Evolutionary conservation across 805 yeast species (phyloP).

Genomic region (Maudiozyma saulgeensis): DNA sequence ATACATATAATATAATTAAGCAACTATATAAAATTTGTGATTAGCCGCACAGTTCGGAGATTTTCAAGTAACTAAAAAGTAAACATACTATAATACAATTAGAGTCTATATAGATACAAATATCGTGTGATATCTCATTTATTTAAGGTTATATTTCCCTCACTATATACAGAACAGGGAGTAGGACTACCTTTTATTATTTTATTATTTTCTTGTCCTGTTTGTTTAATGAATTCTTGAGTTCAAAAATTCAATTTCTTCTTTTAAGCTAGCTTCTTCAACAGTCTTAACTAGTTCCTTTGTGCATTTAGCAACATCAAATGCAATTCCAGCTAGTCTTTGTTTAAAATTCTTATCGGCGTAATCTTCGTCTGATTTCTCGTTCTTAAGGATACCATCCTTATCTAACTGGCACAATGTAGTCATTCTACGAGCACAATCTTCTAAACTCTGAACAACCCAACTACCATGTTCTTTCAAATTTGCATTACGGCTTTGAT

Average conservation of each 20-base stretch:
- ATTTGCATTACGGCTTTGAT: constrained; percentile 74
- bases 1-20: too few relatives aligned
- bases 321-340: constrained; percentile 89
- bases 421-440: constrained; percentile 78
- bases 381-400: constrained; percentile 26
- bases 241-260: constrained; percentile 75
- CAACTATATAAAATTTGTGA: too few relatives aligned
- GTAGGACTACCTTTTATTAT: background rate
- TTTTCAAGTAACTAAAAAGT: too few relatives aligned
- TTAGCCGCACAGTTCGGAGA: too few relatives aligned
- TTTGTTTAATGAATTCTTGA: constrained; percentile 36
- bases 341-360: constrained; percentile 89
- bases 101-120: background rate
- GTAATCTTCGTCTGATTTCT: constrained; percentile 43
- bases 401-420: constrained; percentile 43
- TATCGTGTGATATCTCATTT: too few relatives aligned
- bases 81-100: background rate
- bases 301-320: constrained; percentile 93
- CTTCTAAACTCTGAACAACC: constrained; percentile 79
- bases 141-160: too few relatives aligned
- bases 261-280: constrained; percentile 84
- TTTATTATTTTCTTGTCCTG: background rate
- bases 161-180: too few relatives aligned
- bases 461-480: constrained; percentile 85
- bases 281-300: constrained; percentile 93